A percentile compares a stretch with the other conserved stretches of the same genome.
Conservation (phyloP, 345 rosid genomes). For the Gossypium australe region DNA sequence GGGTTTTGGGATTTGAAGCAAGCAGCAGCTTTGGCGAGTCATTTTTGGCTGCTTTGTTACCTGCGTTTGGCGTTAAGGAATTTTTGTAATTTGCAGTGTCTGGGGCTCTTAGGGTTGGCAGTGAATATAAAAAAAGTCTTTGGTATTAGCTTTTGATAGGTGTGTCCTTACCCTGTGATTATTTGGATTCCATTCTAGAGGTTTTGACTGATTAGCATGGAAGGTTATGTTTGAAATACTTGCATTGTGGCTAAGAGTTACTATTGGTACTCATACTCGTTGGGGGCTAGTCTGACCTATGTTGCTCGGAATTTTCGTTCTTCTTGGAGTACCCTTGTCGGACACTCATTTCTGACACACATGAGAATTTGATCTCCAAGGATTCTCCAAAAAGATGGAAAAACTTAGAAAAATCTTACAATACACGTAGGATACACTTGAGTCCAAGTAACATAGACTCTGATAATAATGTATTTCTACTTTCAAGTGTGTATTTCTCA, state of each 20-base stretch:
- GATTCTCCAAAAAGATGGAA: too few species aligned
- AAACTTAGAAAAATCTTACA: too few species aligned
- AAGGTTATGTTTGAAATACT: not conserved
- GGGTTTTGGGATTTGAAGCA: not conserved
- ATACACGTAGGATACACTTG: too few species aligned
- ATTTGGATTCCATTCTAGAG: not conserved
- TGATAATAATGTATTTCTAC: not conserved
- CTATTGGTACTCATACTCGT: not conserved
- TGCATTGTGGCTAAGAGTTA: not conserved
- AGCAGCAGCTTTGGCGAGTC: not conserved
- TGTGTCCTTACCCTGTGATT: not conserved
- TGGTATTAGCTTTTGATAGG: not conserved
- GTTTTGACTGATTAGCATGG: not conserved
- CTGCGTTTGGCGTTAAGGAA: not conserved
- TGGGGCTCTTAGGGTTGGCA: not conserved
- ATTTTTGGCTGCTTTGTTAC: not conserved
- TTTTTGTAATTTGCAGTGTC: not conserved
- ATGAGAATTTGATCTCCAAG: too few species aligned
- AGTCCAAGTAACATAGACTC: too few species aligned
- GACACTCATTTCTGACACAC: too few species aligned
- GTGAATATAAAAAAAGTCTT: not conserved
- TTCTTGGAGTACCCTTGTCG: too few species aligned
- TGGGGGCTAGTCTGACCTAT: not conserved
- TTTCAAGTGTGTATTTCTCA: not conserved
- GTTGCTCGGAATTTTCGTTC: too few species aligned